Evolutionary conservation across 345 rosid species (phyloP).

Genomic region (Salix purpurea): DNA sequence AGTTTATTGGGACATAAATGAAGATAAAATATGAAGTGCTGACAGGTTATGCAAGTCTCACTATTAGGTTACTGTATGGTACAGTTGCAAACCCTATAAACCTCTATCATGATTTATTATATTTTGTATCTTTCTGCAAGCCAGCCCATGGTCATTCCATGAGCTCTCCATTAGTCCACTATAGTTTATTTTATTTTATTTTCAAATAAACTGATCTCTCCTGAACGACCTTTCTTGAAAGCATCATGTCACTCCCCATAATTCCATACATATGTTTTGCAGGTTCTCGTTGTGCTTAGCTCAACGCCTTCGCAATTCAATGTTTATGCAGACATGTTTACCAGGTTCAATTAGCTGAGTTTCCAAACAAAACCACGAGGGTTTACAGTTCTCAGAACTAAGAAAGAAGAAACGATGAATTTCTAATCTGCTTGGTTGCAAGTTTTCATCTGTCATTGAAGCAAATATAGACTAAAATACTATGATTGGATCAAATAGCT

Average conservation of each 20-base stretch:
- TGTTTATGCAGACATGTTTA: background rate
- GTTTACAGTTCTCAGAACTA: background rate
- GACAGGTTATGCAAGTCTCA: background rate
- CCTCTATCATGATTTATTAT: background rate
- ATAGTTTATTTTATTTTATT: too few relatives aligned
- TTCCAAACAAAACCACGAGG: background rate
- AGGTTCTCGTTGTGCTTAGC: background rate
- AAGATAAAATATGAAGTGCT: background rate
- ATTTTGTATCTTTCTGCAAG: background rate
- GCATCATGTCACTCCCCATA: background rate
- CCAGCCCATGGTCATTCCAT: background rate
- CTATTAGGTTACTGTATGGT: background rate
- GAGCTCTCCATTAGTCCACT: background rate
- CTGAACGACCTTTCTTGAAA: background rate
- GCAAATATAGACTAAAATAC: too few relatives aligned
- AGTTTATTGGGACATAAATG: background rate
- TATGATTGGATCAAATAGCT: too few relatives aligned
- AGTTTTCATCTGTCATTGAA: background rate
- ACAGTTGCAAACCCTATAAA: background rate
- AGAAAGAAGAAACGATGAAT: too few relatives aligned
- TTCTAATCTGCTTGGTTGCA: background rate
- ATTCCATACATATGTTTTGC: background rate
- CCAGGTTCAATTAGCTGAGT: background rate
- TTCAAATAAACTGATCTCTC: background rate
- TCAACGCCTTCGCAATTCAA: background rate